phyloP scores from a whole-genome alignment of 2,329 filamentous ascomycete species.

The Lecanosticta acicola region DNA sequence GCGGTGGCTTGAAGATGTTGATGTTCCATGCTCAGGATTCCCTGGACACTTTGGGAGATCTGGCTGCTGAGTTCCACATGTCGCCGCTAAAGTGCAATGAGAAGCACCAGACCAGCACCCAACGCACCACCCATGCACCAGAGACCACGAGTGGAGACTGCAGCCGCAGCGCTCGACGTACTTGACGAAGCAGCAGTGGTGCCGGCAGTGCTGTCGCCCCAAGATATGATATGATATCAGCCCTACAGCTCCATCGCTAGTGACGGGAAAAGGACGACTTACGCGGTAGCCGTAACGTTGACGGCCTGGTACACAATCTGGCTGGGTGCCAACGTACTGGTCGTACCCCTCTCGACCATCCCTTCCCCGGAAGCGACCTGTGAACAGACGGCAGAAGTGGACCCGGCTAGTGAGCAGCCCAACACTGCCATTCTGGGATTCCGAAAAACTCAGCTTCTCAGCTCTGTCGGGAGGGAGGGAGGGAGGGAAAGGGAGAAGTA shows the following conservation, averaged over 20 bases:
- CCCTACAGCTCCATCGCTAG: too few relatives aligned
- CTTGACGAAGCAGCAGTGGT: background rate
- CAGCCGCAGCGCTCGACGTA: background rate
- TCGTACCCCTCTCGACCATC: slow-evolving; percentile 5
- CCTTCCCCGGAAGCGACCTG: slow-evolving; percentile 4
- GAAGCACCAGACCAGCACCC: slow-evolving; percentile 10
- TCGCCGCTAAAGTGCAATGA: slow-evolving; percentile 7
- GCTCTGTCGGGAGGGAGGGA: too few relatives aligned
- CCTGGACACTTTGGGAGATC: too few relatives aligned
- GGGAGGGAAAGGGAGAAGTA: background rate
- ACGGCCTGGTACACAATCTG: slow-evolving; percentile 15
- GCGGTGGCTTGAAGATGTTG: too few relatives aligned
- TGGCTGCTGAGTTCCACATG: background rate
- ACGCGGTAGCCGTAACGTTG: slow-evolving; percentile 11
- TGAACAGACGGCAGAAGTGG: slow-evolving; percentile 8
- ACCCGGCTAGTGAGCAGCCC: slow-evolving; percentile 7
- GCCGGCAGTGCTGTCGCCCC: background rate
- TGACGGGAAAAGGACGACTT: background rate
- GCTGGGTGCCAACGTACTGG: slow-evolving; percentile 6
- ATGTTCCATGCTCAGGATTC: too few relatives aligned
- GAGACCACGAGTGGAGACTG: background rate
- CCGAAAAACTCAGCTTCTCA: background rate
- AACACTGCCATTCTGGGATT: background rate
- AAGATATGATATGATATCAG: too few relatives aligned
- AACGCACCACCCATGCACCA: slow-evolving; percentile 13